Evolutionary conservation across 2,329 filamentous ascomycete genomes (phyloP).

Genomic region (Colletotrichum liaoningense): DNA sequence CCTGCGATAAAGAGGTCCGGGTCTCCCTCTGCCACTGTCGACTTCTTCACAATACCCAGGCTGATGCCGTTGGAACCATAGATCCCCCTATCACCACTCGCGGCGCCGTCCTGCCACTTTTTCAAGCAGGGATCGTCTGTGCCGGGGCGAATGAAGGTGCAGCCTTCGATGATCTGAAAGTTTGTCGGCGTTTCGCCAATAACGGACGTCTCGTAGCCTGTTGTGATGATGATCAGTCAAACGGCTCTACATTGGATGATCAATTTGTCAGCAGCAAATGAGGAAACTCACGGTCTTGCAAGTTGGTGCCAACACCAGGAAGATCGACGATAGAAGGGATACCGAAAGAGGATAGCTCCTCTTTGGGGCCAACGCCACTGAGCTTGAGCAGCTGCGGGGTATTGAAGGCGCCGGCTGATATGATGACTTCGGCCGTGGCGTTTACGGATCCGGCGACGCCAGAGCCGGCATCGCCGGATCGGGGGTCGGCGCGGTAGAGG

Average conservation of each 20-base stretch:
- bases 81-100: conserved; percentile 39
- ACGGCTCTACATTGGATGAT: neutral
- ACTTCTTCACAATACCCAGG: conserved; percentile 45
- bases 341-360: conserved; percentile 50
- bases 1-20: conserved; percentile 46
- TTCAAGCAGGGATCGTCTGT: conserved; percentile 48
- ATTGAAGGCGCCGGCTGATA: conserved; percentile 60
- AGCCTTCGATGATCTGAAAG: conserved; percentile 43
- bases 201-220: conserved; percentile 40
- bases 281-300: conserved; percentile 39
- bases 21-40: conserved; percentile 41
- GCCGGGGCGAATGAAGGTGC: conserved; percentile 42
- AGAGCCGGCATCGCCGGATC: conserved; percentile 41
- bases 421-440: conserved; percentile 57
- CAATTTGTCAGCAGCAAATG: neutral
- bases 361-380: conserved; percentile 55
- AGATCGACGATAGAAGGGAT: conserved; percentile 67
- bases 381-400: conserved; percentile 59
- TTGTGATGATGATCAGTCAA: neutral
- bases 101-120: conserved; percentile 42
- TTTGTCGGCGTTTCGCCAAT: conserved; percentile 39
- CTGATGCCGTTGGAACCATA: conserved; percentile 50
- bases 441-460: conserved; percentile 41
- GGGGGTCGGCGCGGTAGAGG: conserved; percentile 56
- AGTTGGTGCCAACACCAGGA: conserved; percentile 71